Base-by-base conservation (phyloP, 352 stramenopile genomes). In the Globisporangium megalacanthum region DNA sequence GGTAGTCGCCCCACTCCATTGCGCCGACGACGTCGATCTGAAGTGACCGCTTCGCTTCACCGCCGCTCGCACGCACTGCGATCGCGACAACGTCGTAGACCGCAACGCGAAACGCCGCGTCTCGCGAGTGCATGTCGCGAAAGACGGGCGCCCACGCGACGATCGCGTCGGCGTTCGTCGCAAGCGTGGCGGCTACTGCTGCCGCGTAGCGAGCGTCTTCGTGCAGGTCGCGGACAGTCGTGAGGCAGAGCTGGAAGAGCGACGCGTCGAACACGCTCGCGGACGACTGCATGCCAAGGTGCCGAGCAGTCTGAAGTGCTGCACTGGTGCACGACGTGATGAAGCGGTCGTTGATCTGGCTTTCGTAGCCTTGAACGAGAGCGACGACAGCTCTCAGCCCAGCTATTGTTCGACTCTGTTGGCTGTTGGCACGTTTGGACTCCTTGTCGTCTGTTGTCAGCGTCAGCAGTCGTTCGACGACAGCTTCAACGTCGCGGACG, bases 171-270 rank as follows among this genome's bases (percentile, higher is more conserved):
- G 49, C 3, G 11, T 44, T 37, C 10, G 13, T 4, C 17, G 33
- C 49, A 1, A 54, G 35, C 17, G n/a, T n/a, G 6, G 14, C n/a
- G 25, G 13, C 49, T 7, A 54, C n/a, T n/a, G 15, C 4, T 45
- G 36, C 20, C 1, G 17, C 11, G n/a, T 54, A 54, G 15, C 33
- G 41, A 9, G 31, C 29, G 15, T 54, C 33, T n/a, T 4, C 22
- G 17, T 19, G 31, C 17, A 44, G 2, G 33, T 46, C 49, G 31
- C 49, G 49, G n/a, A 54, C 33, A 1, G 49, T 45, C 15, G 41
- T 19, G 49, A 54, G 33, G n/a, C 33, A 54, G 15, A 54, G 37
- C 49, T 54, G 49, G 8, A 54, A 42, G 37, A 54, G 49, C 17
- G 33, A 19, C 2, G 13, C 9, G 9, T 46, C 31, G 31, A 33